Conservation (phyloP, 2,329 filamentous ascomycete species). For the Alternaria triticina region DNA sequence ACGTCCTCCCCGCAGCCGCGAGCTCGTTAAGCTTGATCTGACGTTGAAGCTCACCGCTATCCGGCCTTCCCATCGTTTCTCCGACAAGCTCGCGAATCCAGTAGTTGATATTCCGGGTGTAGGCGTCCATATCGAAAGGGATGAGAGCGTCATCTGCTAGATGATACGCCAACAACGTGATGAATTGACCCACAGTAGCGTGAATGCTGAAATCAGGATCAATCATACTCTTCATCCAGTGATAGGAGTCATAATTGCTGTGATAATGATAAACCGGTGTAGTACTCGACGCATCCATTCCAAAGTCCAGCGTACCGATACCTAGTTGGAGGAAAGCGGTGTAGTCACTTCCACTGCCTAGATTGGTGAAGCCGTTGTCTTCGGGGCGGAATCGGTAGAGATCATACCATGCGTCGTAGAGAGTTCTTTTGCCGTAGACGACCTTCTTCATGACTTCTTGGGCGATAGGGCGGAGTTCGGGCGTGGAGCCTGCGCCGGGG, state of each 20-base stretch:
- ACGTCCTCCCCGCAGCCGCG: neutral
- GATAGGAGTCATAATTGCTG: conserved; percentile 55
- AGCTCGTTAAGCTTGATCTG: neutral
- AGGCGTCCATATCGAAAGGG: conserved; percentile 45
- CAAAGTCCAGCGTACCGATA: conserved; percentile 47
- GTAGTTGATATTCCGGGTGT: conserved; percentile 13
- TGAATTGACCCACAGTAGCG: conserved; percentile 56
- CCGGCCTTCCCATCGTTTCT: neutral
- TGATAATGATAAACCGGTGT: conserved; percentile 57
- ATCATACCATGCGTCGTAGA: conserved; percentile 56
- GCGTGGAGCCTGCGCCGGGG: conserved; percentile 47
- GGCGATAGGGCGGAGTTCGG: conserved; percentile 49
- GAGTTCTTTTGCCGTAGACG: conserved; percentile 47
- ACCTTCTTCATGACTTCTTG: conserved; percentile 50
- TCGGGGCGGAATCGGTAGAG: conserved; percentile 22
- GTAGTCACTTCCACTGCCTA: conserved; percentile 57
- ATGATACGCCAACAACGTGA: conserved; percentile 52
- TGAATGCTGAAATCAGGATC: conserved; percentile 59
- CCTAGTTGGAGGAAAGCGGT: conserved; percentile 56
- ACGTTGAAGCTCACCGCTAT: neutral
- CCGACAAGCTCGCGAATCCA: conserved; percentile 4
- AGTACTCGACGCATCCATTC: conserved; percentile 30
- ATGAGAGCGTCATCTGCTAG: conserved; percentile 48
- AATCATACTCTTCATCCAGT: conserved; percentile 60
- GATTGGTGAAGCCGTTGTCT: conserved; percentile 36